A percentile compares a stretch with the other conserved stretches of the same genome.
Evolutionary conservation across 2,329 filamentous ascomycete species (phyloP).

Genomic region (Colletotrichum somersetense): DNA sequence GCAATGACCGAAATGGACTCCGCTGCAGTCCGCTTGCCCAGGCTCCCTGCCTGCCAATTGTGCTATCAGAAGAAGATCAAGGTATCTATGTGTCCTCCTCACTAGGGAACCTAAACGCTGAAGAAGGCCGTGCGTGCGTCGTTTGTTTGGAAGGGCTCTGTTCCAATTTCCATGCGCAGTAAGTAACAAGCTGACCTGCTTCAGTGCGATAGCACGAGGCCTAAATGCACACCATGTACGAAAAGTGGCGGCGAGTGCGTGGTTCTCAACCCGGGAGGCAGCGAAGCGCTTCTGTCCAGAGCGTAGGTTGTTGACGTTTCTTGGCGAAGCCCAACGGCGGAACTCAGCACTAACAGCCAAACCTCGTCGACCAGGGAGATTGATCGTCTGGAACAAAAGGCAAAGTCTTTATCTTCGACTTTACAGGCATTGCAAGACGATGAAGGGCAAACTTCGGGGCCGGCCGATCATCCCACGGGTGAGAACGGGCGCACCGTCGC

Average conservation of each 20-base stretch:
- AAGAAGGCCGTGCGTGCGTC: too few species aligned
- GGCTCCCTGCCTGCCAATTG: conserved; percentile 35
- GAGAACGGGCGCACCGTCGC: conserved; percentile 40
- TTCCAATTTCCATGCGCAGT: background rate
- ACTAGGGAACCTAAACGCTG: background rate
- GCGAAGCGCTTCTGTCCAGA: conserved; percentile 45
- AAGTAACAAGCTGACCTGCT: background rate
- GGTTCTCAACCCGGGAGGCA: conserved; percentile 45
- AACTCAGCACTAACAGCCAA: background rate
- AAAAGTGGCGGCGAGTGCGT: conserved; percentile 47
- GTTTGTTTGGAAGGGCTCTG: too few species aligned
- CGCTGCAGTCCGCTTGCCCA: conserved; percentile 13
- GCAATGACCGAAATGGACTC: conserved; percentile 16
- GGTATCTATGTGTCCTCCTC: conserved; percentile 8
- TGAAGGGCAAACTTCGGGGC: background rate
- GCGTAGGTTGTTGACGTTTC: conserved; percentile 35
- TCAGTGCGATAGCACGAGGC: conserved; percentile 49
- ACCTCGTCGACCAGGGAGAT: conserved; percentile 39
- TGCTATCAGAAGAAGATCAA: conserved; percentile 41
- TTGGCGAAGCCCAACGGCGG: background rate
- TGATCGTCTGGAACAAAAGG: conserved; percentile 45
- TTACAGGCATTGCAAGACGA: background rate
- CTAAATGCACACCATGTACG: conserved; percentile 48
- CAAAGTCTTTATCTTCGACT: background rate
- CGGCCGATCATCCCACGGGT: background rate